Percentiles rank a stretch among this genome's conserved stretches.
These are phyloP conservation scores for Chalciporus piperatus DNA, from an alignment of 768 basidiomycete species.

Conservation along the genomic window DNA sequence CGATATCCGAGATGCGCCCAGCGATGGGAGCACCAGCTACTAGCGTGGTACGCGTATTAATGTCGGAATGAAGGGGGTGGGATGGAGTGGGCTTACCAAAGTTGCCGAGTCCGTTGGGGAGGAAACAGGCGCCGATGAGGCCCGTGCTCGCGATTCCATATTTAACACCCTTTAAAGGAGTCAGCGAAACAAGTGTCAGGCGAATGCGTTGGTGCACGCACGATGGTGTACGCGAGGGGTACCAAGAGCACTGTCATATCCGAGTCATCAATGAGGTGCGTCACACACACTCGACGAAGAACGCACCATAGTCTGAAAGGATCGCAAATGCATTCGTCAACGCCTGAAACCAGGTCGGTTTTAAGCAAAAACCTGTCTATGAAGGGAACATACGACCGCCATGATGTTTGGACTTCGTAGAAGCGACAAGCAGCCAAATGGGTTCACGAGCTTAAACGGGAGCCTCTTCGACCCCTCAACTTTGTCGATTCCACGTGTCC, in stretches of 20 bases:
- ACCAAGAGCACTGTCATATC: slow-evolving; percentile 40
- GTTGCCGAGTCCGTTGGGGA: slow-evolving; percentile 28
- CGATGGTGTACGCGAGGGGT: slow-evolving; percentile 66
- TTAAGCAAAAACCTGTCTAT: slow-evolving; percentile 20
- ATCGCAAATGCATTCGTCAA: slow-evolving; percentile 35
- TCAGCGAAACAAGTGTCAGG: not conserved
- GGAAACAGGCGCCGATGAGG: slow-evolving; percentile 22
- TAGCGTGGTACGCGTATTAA: slow-evolving; percentile 18
- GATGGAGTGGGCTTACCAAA: slow-evolving; percentile 10
- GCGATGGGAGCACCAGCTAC: slow-evolving; percentile 61
- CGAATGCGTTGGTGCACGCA: slow-evolving; percentile 27
- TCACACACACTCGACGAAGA: not conserved
- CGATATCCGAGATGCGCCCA: slow-evolving; percentile 56
- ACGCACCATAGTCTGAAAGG: slow-evolving; percentile 36
- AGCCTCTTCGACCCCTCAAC: slow-evolving; percentile 16
- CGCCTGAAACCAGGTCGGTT: slow-evolving; percentile 37
- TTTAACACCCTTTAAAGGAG: slow-evolving; percentile 45
- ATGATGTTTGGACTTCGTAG: slow-evolving; percentile 60
- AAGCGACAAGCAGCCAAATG: slow-evolving; percentile 48
- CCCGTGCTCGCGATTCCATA: slow-evolving; percentile 24
- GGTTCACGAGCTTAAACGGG: slow-evolving; percentile 52
- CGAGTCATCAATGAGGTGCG: not conserved
- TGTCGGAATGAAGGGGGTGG: not conserved
- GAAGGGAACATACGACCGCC: slow-evolving; percentile 43
- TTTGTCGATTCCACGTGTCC: slow-evolving; percentile 53